phyloP scores from a whole-genome alignment of 2,329 filamentous ascomycete species.

The Juglanconis sp. region DNA sequence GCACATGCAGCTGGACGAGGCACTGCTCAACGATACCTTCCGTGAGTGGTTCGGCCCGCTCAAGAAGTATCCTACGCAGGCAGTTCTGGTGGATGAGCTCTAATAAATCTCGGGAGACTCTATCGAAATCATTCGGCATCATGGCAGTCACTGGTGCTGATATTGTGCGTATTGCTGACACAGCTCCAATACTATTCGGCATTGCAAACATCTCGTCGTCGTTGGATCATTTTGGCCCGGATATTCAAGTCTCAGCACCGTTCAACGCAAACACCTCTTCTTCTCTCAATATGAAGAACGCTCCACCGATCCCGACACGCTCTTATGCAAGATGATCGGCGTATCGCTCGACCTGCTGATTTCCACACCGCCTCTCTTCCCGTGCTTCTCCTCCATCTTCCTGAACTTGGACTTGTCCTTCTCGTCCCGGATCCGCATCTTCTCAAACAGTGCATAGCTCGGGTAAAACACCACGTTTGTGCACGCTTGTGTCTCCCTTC shows the following conservation, averaged over 20 bases:
- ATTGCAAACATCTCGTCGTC: not conserved
- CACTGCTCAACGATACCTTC: conserved; percentile 65
- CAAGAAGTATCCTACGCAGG: conserved; percentile 29
- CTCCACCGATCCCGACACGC: not conserved
- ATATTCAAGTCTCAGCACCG: not conserved
- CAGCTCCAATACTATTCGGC: not conserved
- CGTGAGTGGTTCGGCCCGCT: conserved; percentile 61
- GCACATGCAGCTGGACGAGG: conserved; percentile 77
- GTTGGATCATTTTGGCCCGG: not conserved
- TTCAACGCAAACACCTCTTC: not conserved
- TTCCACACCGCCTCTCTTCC: not conserved
- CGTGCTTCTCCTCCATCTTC: conserved; percentile 41
- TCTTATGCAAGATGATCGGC: not conserved
- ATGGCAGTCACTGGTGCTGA: too few species aligned
- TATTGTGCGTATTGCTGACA: not conserved
- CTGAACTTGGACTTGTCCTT: conserved; percentile 51
- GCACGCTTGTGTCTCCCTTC: conserved; percentile 39
- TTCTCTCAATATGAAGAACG: not conserved
- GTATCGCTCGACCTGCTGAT: not conserved
- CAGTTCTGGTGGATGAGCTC: conserved; percentile 9
- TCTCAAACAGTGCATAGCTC: conserved; percentile 59
- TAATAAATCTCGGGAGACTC: not conserved
- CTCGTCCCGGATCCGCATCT: conserved; percentile 47
- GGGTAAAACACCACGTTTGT: conserved; percentile 48
- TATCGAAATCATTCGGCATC: too few species aligned